These are phyloP conservation scores for Sporisorium reilianum DNA, from an alignment of 1,284 basidiomycete species.

Conservation along the genomic window DNA sequence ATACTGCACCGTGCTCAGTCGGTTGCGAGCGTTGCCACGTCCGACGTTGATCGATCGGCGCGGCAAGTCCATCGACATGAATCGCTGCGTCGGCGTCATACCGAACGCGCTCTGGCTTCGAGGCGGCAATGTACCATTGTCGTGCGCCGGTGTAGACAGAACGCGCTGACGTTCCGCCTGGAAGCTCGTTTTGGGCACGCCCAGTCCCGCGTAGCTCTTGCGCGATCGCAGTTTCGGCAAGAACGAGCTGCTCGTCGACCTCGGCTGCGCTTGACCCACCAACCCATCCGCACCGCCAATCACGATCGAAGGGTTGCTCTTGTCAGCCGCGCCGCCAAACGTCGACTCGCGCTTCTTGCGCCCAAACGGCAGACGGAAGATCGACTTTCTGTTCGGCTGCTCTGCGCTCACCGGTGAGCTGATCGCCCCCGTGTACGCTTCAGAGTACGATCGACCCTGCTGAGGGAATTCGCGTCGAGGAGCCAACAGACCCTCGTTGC, in stretches of 20 bases:
- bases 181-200: conserved; percentile 33
- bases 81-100: conserved; percentile 43
- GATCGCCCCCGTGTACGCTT: conserved; percentile 11
- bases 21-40: conserved; percentile 11
- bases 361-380: conserved; percentile 36
- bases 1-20: conserved; percentile 24
- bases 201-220: conserved; percentile 40
- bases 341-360: conserved; percentile 54
- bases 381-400: conserved; percentile 28
- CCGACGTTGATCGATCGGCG: conserved; percentile 38
- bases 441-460: conserved; percentile 8
- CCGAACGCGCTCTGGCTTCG: conserved; percentile 56
- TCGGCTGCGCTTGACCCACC: not conserved
- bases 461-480: conserved; percentile 31
- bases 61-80: conserved; percentile 43
- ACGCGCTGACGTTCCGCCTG: conserved; percentile 44
- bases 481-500: not conserved
- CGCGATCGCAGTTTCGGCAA: conserved; percentile 30
- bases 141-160: conserved; percentile 34
- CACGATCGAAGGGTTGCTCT: conserved; percentile 22
- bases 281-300: conserved; percentile 7
- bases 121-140: conserved; percentile 20
- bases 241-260: conserved; percentile 14
- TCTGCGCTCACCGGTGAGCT: conserved; percentile 13
- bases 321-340: conserved; percentile 12